Evolutionary conservation across 306 rosid species (phyloP), one percentile per base, ranked within the genome.

Genomic region (Mimosa pudica): DNA sequence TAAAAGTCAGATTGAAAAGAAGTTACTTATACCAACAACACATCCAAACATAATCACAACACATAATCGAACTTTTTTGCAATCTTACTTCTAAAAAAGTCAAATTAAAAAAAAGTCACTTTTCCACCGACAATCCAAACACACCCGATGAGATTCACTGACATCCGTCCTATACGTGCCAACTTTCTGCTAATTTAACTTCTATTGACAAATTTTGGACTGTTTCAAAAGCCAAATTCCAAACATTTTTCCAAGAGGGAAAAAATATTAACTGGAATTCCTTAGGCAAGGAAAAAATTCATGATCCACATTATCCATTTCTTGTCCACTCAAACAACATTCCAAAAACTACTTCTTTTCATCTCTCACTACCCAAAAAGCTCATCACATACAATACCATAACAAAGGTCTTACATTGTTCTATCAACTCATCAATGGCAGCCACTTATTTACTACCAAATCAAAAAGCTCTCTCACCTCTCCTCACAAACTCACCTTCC

Each of bases 271-370:
- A 38, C 5, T 38, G 42, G 5, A 18, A 35, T 62, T 17, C n/a
- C 68, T 10, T n/a, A 32, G 8, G 68, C 9, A 8, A 32, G 4
- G 12, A 62, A 62, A 62, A 62, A 3, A 3, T 10, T 32, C 60
- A 48, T 85, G 84, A 71, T 85, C 90, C 89, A 83, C 97, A 88
- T 68, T 94, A 94, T 94, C 97, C 96, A 84, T 82, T 82, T 47
- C 82, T 63, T 86, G 84, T 92, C 98, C 98, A 90, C 94, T 82
- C 92, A 82, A 82, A 74, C 83, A 83, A 81, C 67, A 80, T 8
- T 72, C 33, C 62, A 60, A 77, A 68, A 24, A 20, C 68, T 18
- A 18, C 20, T 11, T 83, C 35, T 10, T 16, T 57, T 69, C 75
- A 64, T 48, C 41, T 73, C 52, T 66, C 63, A 16, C 11, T 14